These are phyloP conservation scores for Triangularia verruculosa DNA, from an alignment of 2,329 filamentous ascomycete species.

Conservation along the genomic window DNA sequence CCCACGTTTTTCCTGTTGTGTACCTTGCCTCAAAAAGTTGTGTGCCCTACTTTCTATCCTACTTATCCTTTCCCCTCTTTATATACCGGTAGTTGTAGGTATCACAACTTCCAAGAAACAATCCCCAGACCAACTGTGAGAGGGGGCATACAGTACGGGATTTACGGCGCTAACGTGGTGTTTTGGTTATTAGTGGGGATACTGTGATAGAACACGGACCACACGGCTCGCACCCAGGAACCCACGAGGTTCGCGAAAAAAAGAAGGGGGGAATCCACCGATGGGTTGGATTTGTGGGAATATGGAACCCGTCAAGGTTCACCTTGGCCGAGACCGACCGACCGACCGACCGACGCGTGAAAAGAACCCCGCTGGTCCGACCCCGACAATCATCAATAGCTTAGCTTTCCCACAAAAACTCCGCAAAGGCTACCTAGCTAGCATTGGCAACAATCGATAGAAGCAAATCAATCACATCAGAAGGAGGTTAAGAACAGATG, in stretches of 20 bases:
- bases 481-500: neutral
- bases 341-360: no score
- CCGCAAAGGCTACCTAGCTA: neutral
- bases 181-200: neutral
- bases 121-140: neutral
- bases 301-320: neutral
- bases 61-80: neutral
- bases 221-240: neutral
- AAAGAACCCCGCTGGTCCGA: neutral
- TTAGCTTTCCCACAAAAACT: neutral
- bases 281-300: no score
- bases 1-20: constrained; percentile 36
- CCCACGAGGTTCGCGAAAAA: neutral
- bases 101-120: neutral
- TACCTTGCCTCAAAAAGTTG: neutral
- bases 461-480: neutral
- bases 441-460: neutral
- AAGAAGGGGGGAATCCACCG: neutral
- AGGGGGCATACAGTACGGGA: neutral
- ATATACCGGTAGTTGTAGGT: neutral
- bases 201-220: neutral
- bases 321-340: neutral
- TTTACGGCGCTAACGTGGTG: neutral
- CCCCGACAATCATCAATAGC: neutral
- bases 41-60: neutral